Percentiles rank a stretch among this genome's conserved stretches.
phyloP scores from a whole-genome alignment of 1,139 yeast genomes.

The Sugiyamaella pinicola region DNA sequence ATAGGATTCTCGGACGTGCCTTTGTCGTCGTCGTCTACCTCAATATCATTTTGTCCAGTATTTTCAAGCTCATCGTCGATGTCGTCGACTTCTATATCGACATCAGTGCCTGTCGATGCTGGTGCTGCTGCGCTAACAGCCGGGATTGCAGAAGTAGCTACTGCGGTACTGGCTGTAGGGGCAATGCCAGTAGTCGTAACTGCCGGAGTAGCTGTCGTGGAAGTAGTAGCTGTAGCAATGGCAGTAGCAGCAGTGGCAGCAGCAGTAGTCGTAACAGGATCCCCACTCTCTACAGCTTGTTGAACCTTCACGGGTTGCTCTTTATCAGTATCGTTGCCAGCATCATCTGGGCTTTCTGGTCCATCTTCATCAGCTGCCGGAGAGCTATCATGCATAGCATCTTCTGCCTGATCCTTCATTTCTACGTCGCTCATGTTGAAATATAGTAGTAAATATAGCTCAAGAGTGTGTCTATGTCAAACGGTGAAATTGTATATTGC shows the following conservation, averaged over 20 bases:
- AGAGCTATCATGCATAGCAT: not conserved
- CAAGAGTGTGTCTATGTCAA: not conserved
- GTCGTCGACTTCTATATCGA: constrained; percentile 40
- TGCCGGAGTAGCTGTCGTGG: not conserved
- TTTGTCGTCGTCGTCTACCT: constrained; percentile 18
- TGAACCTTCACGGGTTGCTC: constrained; percentile 14
- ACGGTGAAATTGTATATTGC: not conserved
- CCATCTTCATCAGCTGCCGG: not conserved
- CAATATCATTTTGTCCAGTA: constrained; percentile 6
- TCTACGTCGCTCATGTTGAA: constrained; percentile 29
- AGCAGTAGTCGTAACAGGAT: no score
- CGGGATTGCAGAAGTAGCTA: no score
- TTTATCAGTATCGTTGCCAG: constrained; percentile 22
- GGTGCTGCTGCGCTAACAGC: no score
- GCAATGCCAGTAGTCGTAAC: not conserved
- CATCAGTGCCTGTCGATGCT: no score
- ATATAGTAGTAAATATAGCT: not conserved
- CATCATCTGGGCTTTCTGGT: constrained; percentile 17
- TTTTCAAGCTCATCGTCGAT: constrained; percentile 43
- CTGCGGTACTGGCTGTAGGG: constrained; percentile 1
- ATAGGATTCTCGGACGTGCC: constrained; percentile 24
- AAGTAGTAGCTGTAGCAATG: not conserved
- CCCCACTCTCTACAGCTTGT: not conserved
- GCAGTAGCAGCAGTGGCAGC: not conserved
- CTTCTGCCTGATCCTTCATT: constrained; percentile 26